phyloP scores from a whole-genome alignment of 2,329 filamentous ascomycete species.

The Apiospora pterosperma region DNA sequence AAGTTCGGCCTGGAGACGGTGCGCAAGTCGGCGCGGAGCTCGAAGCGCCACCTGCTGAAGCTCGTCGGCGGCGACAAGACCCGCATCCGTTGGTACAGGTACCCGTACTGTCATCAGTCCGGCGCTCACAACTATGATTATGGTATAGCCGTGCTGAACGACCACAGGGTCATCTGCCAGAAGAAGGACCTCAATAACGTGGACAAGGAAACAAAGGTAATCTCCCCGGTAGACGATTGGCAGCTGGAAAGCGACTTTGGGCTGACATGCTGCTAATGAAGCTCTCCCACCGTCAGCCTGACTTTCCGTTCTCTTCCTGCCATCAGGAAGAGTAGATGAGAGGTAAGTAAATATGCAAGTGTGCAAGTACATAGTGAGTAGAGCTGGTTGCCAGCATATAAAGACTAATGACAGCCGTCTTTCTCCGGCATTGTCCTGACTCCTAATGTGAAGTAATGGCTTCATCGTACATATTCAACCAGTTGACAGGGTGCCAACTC shows the following conservation, averaged over 20 bases:
- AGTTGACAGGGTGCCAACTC: no score
- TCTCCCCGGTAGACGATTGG: not conserved
- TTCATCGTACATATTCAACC: no score
- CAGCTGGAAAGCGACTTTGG: not conserved
- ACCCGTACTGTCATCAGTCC: not conserved
- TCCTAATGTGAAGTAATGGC: no score
- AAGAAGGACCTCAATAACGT: not conserved
- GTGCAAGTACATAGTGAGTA: no score
- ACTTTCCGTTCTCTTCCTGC: not conserved
- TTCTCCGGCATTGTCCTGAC: no score
- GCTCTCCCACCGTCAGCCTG: not conserved
- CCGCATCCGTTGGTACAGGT: not conserved
- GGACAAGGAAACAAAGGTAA: no score
- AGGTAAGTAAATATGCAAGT: not conserved
- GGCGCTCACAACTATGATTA: not conserved
- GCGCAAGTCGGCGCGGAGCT: not conserved
- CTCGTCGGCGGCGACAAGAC: not conserved
- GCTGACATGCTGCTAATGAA: not conserved
- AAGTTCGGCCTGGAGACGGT: no score
- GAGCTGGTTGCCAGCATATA: no score
- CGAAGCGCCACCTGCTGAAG: not conserved
- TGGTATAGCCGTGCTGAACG: not conserved
- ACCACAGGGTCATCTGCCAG: not conserved
- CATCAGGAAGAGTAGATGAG: not conserved
- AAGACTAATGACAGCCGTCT: no score